Percentiles rank a stretch among this genome's conserved stretches.
Conservation (phyloP, 768 basidiomycete species). For the Tephrocybe sp. region DNA sequence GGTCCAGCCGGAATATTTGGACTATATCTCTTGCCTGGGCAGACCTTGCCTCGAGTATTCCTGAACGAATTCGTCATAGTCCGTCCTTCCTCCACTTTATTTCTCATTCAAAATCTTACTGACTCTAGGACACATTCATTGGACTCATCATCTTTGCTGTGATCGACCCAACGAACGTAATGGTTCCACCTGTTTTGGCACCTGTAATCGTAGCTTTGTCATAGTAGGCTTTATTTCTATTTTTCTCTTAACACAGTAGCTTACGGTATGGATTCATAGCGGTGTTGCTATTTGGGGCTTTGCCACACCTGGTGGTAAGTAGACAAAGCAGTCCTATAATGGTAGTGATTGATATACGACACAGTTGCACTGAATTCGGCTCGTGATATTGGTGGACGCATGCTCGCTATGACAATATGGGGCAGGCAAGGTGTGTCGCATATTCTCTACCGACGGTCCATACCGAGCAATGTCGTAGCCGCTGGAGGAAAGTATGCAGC, state of each 20-base stretch:
- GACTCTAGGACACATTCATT: constrained; percentile 41
- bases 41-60: constrained; percentile 41
- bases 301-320: constrained; percentile 44
- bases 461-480: constrained; percentile 27
- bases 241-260: background rate
- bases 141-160: constrained; percentile 49
- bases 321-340: background rate
- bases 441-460: background rate
- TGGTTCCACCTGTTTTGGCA: constrained; percentile 47
- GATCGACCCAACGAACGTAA: constrained; percentile 56
- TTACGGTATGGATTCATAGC: constrained; percentile 26
- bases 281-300: constrained; percentile 60
- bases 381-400: constrained; percentile 65
- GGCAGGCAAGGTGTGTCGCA: constrained; percentile 36
- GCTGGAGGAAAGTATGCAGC: constrained; percentile 55
- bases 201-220: constrained; percentile 54
- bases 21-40: constrained; percentile 42
- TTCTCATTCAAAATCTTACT: background rate
- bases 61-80: constrained; percentile 57
- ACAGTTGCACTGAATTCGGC: constrained; percentile 62
- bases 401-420: constrained; percentile 60
- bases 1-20: constrained; percentile 51
- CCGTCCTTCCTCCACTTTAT: constrained; percentile 16
- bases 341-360: background rate
- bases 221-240: constrained; percentile 41